These are phyloP conservation scores for Nemania abortiva DNA, from an alignment of 2,329 filamentous ascomycete genomes.

Conservation along the genomic window DNA sequence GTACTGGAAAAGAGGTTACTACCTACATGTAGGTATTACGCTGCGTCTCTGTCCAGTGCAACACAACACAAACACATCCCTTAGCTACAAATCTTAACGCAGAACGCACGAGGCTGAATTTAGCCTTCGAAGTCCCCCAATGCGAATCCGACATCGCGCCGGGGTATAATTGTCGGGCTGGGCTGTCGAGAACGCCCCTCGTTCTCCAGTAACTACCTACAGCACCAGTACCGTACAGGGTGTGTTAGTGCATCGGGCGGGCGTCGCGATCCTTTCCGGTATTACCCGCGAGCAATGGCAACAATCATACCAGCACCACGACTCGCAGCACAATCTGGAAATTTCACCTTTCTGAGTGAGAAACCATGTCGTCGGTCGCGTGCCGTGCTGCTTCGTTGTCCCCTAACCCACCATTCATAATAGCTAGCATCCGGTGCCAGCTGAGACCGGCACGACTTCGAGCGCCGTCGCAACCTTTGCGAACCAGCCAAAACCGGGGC, in stretches of 20 bases:
- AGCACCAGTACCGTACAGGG: conserved; percentile 9
- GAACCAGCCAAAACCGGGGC: conserved; percentile 36
- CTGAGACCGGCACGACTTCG: conserved; percentile 31
- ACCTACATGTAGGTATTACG: background rate
- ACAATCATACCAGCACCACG: conserved; percentile 33
- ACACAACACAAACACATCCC: conserved; percentile 5
- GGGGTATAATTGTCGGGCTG: conserved; percentile 10
- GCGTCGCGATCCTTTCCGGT: conserved; percentile 32
- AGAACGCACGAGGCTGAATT: background rate
- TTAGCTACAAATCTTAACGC: conserved; percentile 3
- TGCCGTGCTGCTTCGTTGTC: conserved; percentile 38
- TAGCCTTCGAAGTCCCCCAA: conserved; percentile 7
- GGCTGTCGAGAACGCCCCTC: background rate
- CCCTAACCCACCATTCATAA: conserved; percentile 40
- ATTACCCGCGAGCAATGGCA: conserved; percentile 43
- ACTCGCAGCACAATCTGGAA: conserved; percentile 41
- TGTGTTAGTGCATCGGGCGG: conserved; percentile 3
- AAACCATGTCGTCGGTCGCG: conserved; percentile 47
- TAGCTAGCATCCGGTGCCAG: conserved; percentile 40
- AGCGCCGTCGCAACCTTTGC: conserved; percentile 27
- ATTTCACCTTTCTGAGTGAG: conserved; percentile 37
- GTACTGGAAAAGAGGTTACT: background rate
- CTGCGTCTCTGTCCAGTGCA: conserved; percentile 3
- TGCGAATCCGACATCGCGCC: background rate
- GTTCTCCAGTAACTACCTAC: background rate